Evolutionary conservation across 345 rosid species (phyloP).

Genomic region (Pistacia atlantica): DNA sequence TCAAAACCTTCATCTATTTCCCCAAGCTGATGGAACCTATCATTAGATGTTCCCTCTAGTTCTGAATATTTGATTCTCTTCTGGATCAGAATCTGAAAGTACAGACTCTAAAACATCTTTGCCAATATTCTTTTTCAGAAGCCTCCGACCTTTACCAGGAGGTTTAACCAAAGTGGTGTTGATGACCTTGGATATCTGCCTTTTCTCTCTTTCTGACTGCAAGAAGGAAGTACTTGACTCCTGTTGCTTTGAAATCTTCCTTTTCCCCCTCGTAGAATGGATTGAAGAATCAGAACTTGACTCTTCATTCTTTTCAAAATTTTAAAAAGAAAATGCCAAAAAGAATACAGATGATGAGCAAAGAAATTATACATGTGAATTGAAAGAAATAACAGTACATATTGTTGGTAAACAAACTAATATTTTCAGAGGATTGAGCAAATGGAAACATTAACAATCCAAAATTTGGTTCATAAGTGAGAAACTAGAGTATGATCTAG

Average conservation of each 20-base stretch:
- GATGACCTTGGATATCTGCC: constrained; percentile 23
- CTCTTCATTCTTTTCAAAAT: constrained; percentile 30
- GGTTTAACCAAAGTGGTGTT: constrained; percentile 37
- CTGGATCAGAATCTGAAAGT: constrained; percentile 49
- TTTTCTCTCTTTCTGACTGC: constrained; percentile 29
- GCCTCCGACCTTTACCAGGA: constrained; percentile 46
- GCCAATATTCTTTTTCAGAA: constrained; percentile 41
- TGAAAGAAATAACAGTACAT: background rate
- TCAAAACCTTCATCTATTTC: constrained; percentile 30
- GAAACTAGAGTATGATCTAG: background rate
- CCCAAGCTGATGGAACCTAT: constrained; percentile 17
- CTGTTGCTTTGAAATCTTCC: constrained; percentile 24
- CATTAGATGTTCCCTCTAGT: constrained; percentile 45
- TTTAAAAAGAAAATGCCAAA: background rate
- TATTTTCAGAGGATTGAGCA: background rate
- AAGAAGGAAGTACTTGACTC: constrained; percentile 24
- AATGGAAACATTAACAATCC: background rate
- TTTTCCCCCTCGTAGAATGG: constrained; percentile 32
- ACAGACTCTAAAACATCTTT: constrained; percentile 32
- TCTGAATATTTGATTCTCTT: constrained; percentile 23
- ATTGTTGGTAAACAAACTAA: background rate
- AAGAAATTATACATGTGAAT: background rate
- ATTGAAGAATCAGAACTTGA: constrained; percentile 35
- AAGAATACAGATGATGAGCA: background rate
- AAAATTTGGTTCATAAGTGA: background rate